Evolutionary conservation across 257 asterid genomes (phyloP), one percentile per base, ranked within the genome.

Genomic region (Solanum corneliomulleri): DNA sequence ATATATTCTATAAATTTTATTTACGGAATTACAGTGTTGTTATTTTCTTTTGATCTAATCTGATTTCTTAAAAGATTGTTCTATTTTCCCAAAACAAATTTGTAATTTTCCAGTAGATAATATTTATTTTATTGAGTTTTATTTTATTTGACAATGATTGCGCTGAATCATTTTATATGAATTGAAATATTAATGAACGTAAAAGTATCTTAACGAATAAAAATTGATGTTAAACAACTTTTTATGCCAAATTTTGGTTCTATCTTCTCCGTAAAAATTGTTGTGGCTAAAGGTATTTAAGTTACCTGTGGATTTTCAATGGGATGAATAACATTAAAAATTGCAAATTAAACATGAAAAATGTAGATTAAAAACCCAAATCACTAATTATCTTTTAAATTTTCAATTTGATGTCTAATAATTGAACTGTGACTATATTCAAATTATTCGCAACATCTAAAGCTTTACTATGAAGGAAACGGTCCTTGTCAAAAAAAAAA

Each of bases 381-480:
- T 16, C 41, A 60, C 13, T 60, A 56, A 2, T 16, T 52, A 16
- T 16, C 4, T 58, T 9, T 60, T 21, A 3, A 1, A 47, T 52
- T 52, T 52, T 0, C 10, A 2, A 60, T 21, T 21, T 9, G 1
- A 23, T 60, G 2, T 60, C 11, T 21, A 5, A 58, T 58, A 1
- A 9, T 2, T 10, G 0, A 21, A 60, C 2, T 60, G 1, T 23
- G 13, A 9, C 2, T 23, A 9, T 9, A 9, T 60, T 2, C 1
- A 0, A 21, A 60, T 60, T 60, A 60, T 60, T 60, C 0, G 6
- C 0, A 13, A 1, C 0, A 21, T 4, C 4, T 56, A 56, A 7
- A 18, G 3, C 29, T 6, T 21, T 14, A 60, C 5, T 23, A 3
- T 2, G 2, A 2, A 4, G 11, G 7, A 60, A 33, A 33, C 35